Evolutionary conservation across 352 stramenopile genomes (phyloP).

Genomic region (Phytophthora hibernalis): DNA sequence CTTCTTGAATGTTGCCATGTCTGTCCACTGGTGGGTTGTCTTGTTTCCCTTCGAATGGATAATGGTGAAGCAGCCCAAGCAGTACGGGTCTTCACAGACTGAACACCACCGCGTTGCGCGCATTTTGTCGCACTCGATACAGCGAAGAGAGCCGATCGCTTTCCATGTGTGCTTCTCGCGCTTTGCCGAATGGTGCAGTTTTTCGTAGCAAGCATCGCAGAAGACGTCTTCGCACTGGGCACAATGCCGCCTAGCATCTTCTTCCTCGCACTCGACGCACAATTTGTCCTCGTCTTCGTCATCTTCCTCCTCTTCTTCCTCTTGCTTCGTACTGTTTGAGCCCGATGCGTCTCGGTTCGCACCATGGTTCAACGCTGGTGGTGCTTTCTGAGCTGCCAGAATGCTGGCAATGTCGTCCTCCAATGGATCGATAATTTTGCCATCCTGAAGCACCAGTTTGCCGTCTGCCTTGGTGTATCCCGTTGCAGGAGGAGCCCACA

Average conservation of each 20-base stretch:
- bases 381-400: constrained; percentile 31
- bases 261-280: constrained; percentile 83
- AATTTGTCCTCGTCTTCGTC: constrained; percentile 68
- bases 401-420: constrained; percentile 47
- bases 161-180: constrained; percentile 83
- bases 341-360: constrained; percentile 6
- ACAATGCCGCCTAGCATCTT: constrained; percentile 71
- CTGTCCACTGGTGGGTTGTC: constrained; percentile 66
- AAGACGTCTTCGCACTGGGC: constrained; percentile 83
- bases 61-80: constrained; percentile 82
- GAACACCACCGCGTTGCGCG: constrained; percentile 81
- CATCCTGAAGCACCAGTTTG: constrained; percentile 72
- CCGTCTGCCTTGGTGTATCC: constrained; percentile 80
- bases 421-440: constrained; percentile 61
- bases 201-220: constrained; percentile 80
- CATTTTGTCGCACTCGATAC: constrained; percentile 89
- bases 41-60: constrained; percentile 89
- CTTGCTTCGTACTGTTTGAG: constrained; percentile 10
- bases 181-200: constrained; percentile 75
- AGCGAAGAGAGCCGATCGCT: constrained; percentile 73
- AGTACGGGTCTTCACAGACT: constrained; percentile 82
- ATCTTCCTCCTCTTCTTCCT: constrained; percentile 34
- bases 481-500: constrained; percentile 71
- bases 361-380: constrained; percentile 12
- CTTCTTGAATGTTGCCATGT: constrained; percentile 72